These are phyloP conservation scores for Marasmius oreades DNA, from an alignment of 1,284 basidiomycete species.

Conservation along the genomic window DNA sequence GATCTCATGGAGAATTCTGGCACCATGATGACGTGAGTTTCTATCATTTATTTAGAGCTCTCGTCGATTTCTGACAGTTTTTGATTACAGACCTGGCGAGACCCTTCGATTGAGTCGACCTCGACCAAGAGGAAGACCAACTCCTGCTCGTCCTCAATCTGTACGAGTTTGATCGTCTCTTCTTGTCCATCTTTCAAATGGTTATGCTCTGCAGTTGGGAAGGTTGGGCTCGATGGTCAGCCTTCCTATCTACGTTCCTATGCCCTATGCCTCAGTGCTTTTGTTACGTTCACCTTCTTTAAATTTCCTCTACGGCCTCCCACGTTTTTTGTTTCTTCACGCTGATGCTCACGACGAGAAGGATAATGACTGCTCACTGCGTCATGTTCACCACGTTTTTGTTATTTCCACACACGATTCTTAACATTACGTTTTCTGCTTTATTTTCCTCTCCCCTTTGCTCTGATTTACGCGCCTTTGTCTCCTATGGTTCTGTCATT, in stretches of 20 bases:
- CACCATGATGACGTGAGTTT: conserved; percentile 53
- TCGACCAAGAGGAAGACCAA: conserved; percentile 54
- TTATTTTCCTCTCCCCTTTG: background rate
- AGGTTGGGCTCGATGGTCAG: background rate
- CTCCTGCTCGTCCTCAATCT: conserved; percentile 33
- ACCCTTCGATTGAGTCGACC: conserved; percentile 65
- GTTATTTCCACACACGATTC: background rate
- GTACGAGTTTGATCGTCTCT: background rate
- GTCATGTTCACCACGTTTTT: conserved; percentile 2
- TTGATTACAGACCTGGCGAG: conserved; percentile 46
- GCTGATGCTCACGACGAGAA: conserved; percentile 1
- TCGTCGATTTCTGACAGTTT: conserved; percentile 5
- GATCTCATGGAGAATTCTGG: conserved; percentile 56
- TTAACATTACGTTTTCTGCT: background rate
- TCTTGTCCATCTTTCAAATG: background rate
- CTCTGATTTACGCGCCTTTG: conserved; percentile 1
- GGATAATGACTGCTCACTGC: conserved; percentile 6
- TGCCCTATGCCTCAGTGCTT: conserved; percentile 2
- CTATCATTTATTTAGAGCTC: background rate
- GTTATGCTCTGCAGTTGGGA: background rate
- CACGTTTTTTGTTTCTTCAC: background rate
- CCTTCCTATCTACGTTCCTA: background rate
- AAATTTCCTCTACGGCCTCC: background rate
- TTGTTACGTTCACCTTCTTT: background rate
- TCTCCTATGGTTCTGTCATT: conserved; percentile 1